These are phyloP conservation scores for Phialocephala subalpina DNA, from an alignment of 2,329 filamentous ascomycete species.

Conservation along the genomic window DNA sequence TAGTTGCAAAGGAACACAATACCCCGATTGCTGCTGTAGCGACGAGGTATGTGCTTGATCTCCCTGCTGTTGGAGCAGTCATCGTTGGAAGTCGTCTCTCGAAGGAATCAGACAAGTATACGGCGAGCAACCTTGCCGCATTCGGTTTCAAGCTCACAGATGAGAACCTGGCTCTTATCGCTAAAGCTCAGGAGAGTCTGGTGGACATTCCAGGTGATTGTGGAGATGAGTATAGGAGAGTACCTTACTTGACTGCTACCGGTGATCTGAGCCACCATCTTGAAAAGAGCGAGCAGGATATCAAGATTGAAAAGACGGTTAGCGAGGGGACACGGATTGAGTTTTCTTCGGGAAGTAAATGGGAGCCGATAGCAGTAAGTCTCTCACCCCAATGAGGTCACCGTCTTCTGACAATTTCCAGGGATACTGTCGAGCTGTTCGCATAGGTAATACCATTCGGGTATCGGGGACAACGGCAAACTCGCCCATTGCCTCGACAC, in stretches of 20 bases:
- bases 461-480: slow-evolving; percentile 47
- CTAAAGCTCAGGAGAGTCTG: slow-evolving; percentile 43
- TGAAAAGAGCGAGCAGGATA: slow-evolving; percentile 18
- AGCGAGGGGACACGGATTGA: slow-evolving; percentile 39
- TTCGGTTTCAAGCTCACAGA: slow-evolving; percentile 49
- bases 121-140: slow-evolving; percentile 47
- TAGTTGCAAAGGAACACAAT: slow-evolving; percentile 49
- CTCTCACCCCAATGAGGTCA: background rate
- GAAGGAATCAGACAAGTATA: slow-evolving; percentile 46
- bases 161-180: slow-evolving; percentile 46
- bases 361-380: slow-evolving; percentile 43
- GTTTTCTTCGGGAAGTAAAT: slow-evolving; percentile 42
- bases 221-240: slow-evolving; percentile 49
- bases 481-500: slow-evolving; percentile 27
- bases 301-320: slow-evolving; percentile 31
- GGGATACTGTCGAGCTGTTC: slow-evolving; percentile 43
- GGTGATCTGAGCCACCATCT: slow-evolving; percentile 45
- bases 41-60: slow-evolving; percentile 57
- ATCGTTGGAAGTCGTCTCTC: slow-evolving; percentile 56
- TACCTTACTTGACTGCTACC: slow-evolving; percentile 44
- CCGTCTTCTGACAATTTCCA: background rate
- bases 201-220: slow-evolving; percentile 50
- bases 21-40: slow-evolving; percentile 56
- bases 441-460: slow-evolving; percentile 37
- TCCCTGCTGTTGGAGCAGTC: slow-evolving; percentile 56